Conservation (phyloP, 768 basidiomycete species). For the Cantharellus anzutake region DNA sequence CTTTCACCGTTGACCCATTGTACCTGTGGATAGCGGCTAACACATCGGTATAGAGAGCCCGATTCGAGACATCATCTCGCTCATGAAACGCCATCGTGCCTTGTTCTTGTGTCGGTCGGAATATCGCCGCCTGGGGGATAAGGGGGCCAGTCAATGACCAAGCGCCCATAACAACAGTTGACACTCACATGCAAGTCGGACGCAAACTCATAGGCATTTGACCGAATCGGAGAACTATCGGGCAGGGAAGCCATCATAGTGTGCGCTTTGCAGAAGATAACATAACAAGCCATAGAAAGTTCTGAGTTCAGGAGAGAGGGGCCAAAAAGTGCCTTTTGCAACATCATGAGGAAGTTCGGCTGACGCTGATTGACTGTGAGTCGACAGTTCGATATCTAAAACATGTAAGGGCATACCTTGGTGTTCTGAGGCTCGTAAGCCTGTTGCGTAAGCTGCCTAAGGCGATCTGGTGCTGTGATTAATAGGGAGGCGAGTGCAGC, state of each 20-base stretch:
- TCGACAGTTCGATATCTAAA: no score
- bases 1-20: conserved; percentile 38
- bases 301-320: conserved; percentile 24
- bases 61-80: conserved; percentile 45
- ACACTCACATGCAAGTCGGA: conserved; percentile 54
- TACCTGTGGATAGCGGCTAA: conserved; percentile 57
- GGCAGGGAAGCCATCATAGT: conserved; percentile 29
- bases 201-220: conserved; percentile 51
- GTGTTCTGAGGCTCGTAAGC: neutral
- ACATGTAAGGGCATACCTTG: no score
- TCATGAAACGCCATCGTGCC: conserved; percentile 43
- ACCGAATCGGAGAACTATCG: conserved; percentile 38
- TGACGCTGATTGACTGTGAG: no score
- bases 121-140: conserved; percentile 9
- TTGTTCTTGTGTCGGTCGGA: no score
- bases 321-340: no score
- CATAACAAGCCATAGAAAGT: conserved; percentile 46
- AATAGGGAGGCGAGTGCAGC: conserved; percentile 61
- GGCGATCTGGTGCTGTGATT: conserved; percentile 54
- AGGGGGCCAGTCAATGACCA: neutral
- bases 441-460: conserved; percentile 25
- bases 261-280: conserved; percentile 64
- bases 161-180: neutral
- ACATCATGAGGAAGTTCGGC: no score
- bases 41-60: conserved; percentile 56